phyloP scores from a whole-genome alignment of 495 filamentous ascomycete species.

The Clohesyomyces aquaticus region DNA sequence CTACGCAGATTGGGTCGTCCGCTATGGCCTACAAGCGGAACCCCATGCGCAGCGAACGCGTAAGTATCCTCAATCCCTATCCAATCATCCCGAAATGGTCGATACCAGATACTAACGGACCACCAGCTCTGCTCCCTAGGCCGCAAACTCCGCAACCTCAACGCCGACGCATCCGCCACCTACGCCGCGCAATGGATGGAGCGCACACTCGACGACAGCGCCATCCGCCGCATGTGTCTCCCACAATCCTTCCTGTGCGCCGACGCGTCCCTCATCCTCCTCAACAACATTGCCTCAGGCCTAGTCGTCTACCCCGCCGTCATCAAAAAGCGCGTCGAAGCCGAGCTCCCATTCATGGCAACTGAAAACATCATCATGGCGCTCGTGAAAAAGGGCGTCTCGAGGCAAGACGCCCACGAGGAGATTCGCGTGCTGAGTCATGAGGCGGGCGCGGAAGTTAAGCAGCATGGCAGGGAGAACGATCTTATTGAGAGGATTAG shows the following conservation, averaged over 20 bases:
- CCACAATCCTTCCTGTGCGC: constrained; percentile 81
- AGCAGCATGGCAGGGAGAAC: constrained; percentile 76
- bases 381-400: constrained; percentile 72
- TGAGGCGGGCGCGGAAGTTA: constrained; percentile 78
- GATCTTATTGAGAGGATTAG: constrained; percentile 84
- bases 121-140: constrained; percentile 79
- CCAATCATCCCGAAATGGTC: no score
- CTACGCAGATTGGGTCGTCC: constrained; percentile 61
- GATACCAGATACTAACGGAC: no score
- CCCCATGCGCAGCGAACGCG: constrained; percentile 86
- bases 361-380: constrained; percentile 80
- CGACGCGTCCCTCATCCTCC: constrained; percentile 77
- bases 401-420: constrained; percentile 91
- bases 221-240: constrained; percentile 70
- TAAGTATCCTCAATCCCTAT: no score
- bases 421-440: constrained; percentile 84
- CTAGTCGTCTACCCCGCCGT: constrained; percentile 85
- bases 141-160: constrained; percentile 67
- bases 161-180: constrained; percentile 73
- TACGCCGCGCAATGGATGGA: constrained; percentile 85
- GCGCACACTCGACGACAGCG: constrained; percentile 63
- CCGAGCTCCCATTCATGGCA: constrained; percentile 68
- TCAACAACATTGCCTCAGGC: constrained; percentile 82
- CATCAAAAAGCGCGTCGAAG: constrained; percentile 68
- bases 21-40: constrained; percentile 85